phyloP scores from a whole-genome alignment of 202 grass and related monocot species.

The Schoenoplectus triqueter region DNA sequence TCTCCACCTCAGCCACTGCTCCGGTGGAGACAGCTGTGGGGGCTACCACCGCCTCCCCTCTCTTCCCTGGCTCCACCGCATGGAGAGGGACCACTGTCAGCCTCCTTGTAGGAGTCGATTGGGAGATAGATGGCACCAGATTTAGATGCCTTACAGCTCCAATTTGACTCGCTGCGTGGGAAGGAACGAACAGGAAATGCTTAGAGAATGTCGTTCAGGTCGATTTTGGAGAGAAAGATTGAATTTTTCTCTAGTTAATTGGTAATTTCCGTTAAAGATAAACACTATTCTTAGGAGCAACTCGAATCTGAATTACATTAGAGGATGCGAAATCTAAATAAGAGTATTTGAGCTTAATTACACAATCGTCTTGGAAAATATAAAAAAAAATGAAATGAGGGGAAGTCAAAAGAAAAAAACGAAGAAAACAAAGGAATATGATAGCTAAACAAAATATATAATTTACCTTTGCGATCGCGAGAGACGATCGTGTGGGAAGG shows the following conservation, averaged over 20 bases:
- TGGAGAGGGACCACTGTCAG: slow-evolving; percentile 54
- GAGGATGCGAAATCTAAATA: neutral
- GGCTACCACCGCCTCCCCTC: slow-evolving; percentile 48
- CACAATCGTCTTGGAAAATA: neutral
- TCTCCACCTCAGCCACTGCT: slow-evolving; percentile 37
- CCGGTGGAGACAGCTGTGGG: slow-evolving; percentile 35
- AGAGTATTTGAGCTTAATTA: slow-evolving; percentile 7
- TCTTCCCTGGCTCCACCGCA: slow-evolving; percentile 60
- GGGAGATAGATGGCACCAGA: slow-evolving; percentile 16
- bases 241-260: neutral
- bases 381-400: neutral
- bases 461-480: slow-evolving; percentile 66
- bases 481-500: slow-evolving; percentile 56
- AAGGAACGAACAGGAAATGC: neutral
- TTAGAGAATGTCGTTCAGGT: neutral
- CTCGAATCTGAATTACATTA: neutral
- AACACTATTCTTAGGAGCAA: too few species aligned
- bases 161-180: slow-evolving; percentile 47
- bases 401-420: neutral
- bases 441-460: neutral
- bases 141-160: slow-evolving; percentile 49
- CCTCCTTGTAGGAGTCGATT: slow-evolving; percentile 42
- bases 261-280: too few species aligned
- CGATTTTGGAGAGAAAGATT: neutral
- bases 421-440: neutral